Evolutionary conservation across 1,284 basidiomycete genomes (phyloP), one percentile per base, ranked within the genome.

Genomic region (Rhodotorula sp.): DNA sequence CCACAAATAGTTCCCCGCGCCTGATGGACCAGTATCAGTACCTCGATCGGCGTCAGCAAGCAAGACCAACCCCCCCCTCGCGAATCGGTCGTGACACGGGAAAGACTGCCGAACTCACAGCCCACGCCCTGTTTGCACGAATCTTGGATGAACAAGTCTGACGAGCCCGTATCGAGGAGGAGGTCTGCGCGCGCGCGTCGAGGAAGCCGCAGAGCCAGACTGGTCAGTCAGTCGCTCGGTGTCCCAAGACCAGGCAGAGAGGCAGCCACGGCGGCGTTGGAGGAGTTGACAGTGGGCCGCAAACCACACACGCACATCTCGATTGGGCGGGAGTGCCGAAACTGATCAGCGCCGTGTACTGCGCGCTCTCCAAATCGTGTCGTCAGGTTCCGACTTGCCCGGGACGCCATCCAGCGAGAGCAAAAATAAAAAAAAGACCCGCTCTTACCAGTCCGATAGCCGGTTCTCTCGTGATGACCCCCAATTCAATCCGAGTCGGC

Each of bases 101-200:
- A 34, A 20, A 26, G 31, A 15, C 6, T 34, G 6, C 34, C 6
- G 34, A 4, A 56, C 54, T 56, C 54, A 56, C 54, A 56, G 23
- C 54, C 54, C n/a, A 43, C 21, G 23, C 43, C 46, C 23, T 26
- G n/a, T 1, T n/a, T 20, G 60, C 47, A 29, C 8, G 26, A 18
- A 2, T 16, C 18, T 23, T 58, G 56, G 10, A 67, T 43, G 20
- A 60, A 47, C n/a, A 67, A 26, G 31, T 67, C 65, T 23, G 43
- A n/a, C 43, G 59, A 61, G 43, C 65, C 65, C 5, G 65, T 66
- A 43, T 66, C 65, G 26, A 66, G 8, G 39, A 47, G 15, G 26
- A 66, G 16, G 5, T 39, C 64, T 65, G 47, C 26, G 6, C 3
- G 16, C 10, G 31, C 8, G 8, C 29, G 29, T 29, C 29, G 3